phyloP scores from a whole-genome alignment of 371 early-diverging fungal species.

The Syncephalis plumigaleata region DNA sequence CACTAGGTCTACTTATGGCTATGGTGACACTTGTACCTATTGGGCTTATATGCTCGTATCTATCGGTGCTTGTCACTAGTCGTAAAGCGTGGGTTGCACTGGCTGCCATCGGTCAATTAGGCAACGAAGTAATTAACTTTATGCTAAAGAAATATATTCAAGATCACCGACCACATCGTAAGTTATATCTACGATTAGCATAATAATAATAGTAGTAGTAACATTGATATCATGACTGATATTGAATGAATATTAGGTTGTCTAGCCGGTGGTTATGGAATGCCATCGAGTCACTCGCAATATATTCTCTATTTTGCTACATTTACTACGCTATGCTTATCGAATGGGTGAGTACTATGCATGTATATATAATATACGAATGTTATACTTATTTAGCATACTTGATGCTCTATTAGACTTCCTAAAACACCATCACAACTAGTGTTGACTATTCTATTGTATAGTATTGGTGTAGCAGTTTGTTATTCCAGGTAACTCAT shows the following conservation, averaged over 20 bases:
- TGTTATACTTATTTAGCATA: background rate
- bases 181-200: background rate
- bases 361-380: background rate
- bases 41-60: conserved; percentile 61
- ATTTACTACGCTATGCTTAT: conserved; percentile 40
- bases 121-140: conserved; percentile 58
- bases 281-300: conserved; percentile 88
- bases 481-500: conserved; percentile 31
- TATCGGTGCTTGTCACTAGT: conserved; percentile 47
- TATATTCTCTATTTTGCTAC: conserved; percentile 76
- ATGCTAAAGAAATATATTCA: conserved; percentile 48
- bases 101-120: conserved; percentile 63
- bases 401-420: conserved; percentile 7
- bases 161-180: conserved; percentile 61
- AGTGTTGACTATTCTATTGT: conserved; percentile 14
- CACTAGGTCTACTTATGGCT: conserved; percentile 30
- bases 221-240: too few species aligned
- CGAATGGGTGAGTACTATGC: conserved; percentile 16
- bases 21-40: conserved; percentile 62
- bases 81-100: conserved; percentile 54
- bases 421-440: conserved; percentile 18
- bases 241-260: conserved; percentile 22
- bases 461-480: conserved; percentile 21
- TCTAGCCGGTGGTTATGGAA: conserved; percentile 79
- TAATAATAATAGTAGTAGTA: background rate